Evolutionary conservation across 768 basidiomycete genomes (phyloP).

Genomic region (Tylopilus felleus): DNA sequence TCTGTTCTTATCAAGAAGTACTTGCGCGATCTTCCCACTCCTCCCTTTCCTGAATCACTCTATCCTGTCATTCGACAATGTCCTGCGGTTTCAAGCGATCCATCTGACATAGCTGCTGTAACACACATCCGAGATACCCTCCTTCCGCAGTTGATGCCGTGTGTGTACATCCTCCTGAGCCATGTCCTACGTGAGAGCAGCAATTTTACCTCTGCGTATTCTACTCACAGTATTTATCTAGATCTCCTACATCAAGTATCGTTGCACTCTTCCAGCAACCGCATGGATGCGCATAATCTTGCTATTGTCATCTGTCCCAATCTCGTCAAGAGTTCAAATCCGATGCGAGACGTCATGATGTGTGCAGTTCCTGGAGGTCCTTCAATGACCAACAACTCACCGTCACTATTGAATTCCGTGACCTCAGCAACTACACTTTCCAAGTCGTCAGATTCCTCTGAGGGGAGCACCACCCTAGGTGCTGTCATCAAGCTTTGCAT

Average conservation of each 20-base stretch:
- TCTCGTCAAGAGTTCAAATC: conserved; percentile 66
- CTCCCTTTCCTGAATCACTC: conserved; percentile 68
- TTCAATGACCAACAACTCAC: conserved; percentile 30
- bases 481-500: conserved; percentile 74
- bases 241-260: conserved; percentile 82
- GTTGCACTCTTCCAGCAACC: conserved; percentile 58
- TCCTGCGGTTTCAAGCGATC: conserved; percentile 52
- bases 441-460: conserved; percentile 28
- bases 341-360: conserved; percentile 70
- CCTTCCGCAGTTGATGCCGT: conserved; percentile 64
- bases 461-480: conserved; percentile 64
- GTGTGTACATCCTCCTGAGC: conserved; percentile 70
- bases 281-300: conserved; percentile 84
- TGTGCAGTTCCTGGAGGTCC: conserved; percentile 58
- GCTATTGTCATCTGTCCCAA: conserved; percentile 79
- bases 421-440: conserved; percentile 16
- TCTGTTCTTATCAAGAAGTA: conserved; percentile 87
- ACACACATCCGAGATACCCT: conserved; percentile 67
- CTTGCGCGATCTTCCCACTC: conserved; percentile 73
- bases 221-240: conserved; percentile 27
- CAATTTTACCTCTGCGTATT: background rate
- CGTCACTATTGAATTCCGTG: conserved; percentile 17
- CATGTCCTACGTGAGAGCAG: conserved; percentile 55
- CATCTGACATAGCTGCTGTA: conserved; percentile 54
- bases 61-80: conserved; percentile 68